Percentiles rank a stretch among this genome's conserved stretches.
These are phyloP conservation scores for Euptelea pleiosperma DNA, from an alignment of 164 flowering plant genomes.

Conservation along the genomic window DNA sequence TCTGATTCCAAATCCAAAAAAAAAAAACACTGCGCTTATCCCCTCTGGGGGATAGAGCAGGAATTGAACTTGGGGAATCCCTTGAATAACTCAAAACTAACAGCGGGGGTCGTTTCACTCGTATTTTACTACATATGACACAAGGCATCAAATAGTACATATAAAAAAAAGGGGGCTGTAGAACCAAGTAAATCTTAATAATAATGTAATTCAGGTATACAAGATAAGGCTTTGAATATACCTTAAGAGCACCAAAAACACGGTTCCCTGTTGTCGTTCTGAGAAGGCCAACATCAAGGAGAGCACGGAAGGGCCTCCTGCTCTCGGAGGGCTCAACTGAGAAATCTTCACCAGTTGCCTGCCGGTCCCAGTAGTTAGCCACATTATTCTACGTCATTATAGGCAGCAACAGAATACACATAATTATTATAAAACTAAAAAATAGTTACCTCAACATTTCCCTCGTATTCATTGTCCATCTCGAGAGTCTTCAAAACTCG, in stretches of 20 bases:
- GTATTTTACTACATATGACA: too few relatives aligned
- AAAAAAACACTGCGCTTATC: too few relatives aligned
- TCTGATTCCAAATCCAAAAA: too few relatives aligned
- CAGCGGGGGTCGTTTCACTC: too few relatives aligned
- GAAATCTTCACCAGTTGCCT: slow-evolving; percentile 41
- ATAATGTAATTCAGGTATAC: neutral
- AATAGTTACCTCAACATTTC: slow-evolving; percentile 32
- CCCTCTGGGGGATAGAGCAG: too few relatives aligned
- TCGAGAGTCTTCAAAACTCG: slow-evolving; percentile 36
- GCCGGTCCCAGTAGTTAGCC: neutral
- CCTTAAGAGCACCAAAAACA: slow-evolving; percentile 47
- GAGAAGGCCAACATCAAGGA: slow-evolving; percentile 43
- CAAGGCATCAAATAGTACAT: too few relatives aligned
- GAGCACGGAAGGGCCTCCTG: slow-evolving; percentile 47
- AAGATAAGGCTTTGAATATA: slow-evolving; percentile 4
- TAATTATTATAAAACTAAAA: too few relatives aligned
- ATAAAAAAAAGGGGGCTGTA: too few relatives aligned
- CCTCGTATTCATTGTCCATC: slow-evolving; percentile 36
- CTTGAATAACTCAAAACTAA: too few relatives aligned
- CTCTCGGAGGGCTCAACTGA: slow-evolving; percentile 36
- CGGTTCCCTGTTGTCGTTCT: slow-evolving; percentile 43
- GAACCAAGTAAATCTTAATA: too few relatives aligned
- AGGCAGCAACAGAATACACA: neutral
- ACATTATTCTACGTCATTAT: neutral
- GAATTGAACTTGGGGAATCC: too few relatives aligned